Conservation (phyloP, 2,329 filamentous ascomycete species). For the Ceratocystis variospora region DNA sequence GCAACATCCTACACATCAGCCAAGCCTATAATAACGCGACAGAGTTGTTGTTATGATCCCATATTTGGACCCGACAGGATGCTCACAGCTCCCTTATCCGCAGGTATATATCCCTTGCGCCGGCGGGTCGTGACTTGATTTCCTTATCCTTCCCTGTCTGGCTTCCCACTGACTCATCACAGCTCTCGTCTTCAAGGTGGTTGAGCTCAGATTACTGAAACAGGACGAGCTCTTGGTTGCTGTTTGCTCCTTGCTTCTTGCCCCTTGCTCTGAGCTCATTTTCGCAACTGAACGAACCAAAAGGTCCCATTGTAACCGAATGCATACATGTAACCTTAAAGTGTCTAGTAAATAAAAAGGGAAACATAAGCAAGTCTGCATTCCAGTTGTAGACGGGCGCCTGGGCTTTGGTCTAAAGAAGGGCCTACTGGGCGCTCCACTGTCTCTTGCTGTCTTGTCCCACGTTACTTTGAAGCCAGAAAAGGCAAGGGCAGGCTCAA, state of each 20-base stretch:
- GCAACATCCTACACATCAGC: background rate
- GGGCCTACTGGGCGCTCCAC: too few species aligned
- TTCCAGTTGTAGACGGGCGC: background rate
- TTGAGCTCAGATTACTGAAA: background rate
- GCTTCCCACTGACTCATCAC: background rate
- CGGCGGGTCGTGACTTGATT: background rate
- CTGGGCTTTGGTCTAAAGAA: too few species aligned
- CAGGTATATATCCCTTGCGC: background rate
- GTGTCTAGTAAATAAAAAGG: background rate
- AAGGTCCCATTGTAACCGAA: background rate
- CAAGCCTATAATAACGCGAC: background rate
- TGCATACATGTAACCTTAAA: slow-evolving; percentile 5
- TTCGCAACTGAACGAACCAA: background rate
- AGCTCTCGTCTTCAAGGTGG: background rate
- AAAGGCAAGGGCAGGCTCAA: background rate
- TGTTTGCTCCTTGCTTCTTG: too few species aligned
- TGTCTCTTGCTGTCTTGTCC: background rate
- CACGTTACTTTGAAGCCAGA: background rate
- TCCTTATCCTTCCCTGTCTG: background rate
- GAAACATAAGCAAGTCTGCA: background rate
- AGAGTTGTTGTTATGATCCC: background rate
- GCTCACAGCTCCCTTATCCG: background rate
- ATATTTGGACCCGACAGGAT: background rate
- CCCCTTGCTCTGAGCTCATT: too few species aligned
- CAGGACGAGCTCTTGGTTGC: background rate